phyloP scores from a whole-genome alignment of 257 asterid species.

The Solanum chmielewskii region DNA sequence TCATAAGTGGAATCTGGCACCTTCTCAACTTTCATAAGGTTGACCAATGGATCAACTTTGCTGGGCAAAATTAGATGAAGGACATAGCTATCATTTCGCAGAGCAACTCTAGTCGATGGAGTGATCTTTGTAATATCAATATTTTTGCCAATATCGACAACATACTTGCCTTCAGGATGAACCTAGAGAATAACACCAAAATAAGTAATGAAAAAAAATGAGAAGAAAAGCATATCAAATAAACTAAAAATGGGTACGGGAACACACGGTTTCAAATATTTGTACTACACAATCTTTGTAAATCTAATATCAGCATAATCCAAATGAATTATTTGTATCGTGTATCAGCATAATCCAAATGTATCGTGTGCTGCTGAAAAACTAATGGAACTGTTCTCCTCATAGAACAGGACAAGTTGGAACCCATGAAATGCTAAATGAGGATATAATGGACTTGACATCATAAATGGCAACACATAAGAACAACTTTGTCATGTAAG shows the following conservation, averaged over 20 bases:
- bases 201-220: background rate
- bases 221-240: background rate
- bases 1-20: constrained; percentile 97
- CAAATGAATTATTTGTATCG: background rate
- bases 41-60: constrained; percentile 91
- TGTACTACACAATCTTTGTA: background rate
- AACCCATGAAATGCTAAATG: background rate
- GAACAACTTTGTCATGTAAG: background rate
- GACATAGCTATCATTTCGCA: constrained; percentile 91
- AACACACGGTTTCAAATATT: background rate
- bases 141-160: constrained; percentile 82
- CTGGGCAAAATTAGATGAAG: constrained; percentile 90
- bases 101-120: constrained; percentile 92
- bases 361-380: background rate
- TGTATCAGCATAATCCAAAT: background rate
- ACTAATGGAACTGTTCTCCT: background rate
- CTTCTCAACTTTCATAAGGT: constrained; percentile 96
- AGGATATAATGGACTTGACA: background rate
- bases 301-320: background rate
- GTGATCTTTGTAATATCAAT: constrained; percentile 86
- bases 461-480: background rate
- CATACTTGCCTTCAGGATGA: constrained; percentile 87
- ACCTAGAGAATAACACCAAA: constrained; percentile 33
- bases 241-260: background rate
- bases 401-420: background rate